Base-by-base conservation (phyloP, 495 filamentous ascomycete genomes). In the Chaetomium fimeti region DNA sequence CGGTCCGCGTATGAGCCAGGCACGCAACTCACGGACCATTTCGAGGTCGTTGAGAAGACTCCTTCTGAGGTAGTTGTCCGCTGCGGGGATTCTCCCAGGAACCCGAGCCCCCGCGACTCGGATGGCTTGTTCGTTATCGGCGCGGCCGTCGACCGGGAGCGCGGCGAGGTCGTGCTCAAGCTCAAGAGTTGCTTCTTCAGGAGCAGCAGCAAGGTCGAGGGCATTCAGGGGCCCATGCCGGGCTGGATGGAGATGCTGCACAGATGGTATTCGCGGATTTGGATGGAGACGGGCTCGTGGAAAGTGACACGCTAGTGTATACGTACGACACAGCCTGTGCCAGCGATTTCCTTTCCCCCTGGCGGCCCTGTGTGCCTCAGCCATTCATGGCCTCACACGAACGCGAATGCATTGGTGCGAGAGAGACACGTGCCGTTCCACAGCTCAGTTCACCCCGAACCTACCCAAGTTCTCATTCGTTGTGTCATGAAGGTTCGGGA, bases 51-150 rank as follows among this genome's bases (percentile, higher is more conserved):
- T 3, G 83, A 85, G 63, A 87, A 89, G 73, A 84, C 81, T 20
- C 77, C 83, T 9, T 82, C 82, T 28, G 77, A 79, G 32, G 87
- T 91, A 51, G 72, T 83, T 7, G 81, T 91, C 32, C 84, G 89
- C 20, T 87, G 86, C 69, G 89, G 88, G 27, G 88, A 87, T 63
- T 84, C 84, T 5, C 89, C 89, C 0, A 77, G 85, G 56, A 82
- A 82, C 28, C 67, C 65, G 29, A 84, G 78, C 0, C 79, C 87
- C 28, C 78, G 88, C 42, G 77, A 80, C 25, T 85, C 82, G 20
- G 89, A 91, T 72, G 88, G 89, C 0, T 75, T 92, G 29, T 89
- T 92, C 66, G 83, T 89, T 70, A 86, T 92, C 69, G 80, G 82
- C 24, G 87, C 86, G 0, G 77, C 79, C 28, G 78, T 91, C 57